A percentile compares a stretch with the other conserved stretches of the same genome.
Conservation (phyloP, 2,329 filamentous ascomycete genomes). For the Aspergillus sp. region DNA sequence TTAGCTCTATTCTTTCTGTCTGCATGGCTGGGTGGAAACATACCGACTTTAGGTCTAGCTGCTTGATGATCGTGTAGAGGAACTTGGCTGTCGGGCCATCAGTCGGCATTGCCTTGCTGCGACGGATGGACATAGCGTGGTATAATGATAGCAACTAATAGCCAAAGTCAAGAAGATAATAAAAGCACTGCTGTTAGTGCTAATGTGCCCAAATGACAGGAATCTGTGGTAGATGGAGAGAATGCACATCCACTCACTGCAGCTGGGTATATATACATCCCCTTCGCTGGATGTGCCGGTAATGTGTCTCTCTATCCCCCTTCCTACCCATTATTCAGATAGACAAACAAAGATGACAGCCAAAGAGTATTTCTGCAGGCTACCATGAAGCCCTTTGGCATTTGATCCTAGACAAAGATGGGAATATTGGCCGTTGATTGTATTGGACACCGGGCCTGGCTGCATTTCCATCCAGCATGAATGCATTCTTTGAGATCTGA, state of each 20-base stretch:
- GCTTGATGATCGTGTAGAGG: slow-evolving; percentile 49
- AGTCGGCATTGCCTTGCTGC: slow-evolving; percentile 38
- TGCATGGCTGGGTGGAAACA: slow-evolving; percentile 9
- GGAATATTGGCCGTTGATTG: too few species aligned
- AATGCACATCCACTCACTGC: slow-evolving; percentile 4
- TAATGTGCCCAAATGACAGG: not conserved
- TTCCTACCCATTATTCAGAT: too few species aligned
- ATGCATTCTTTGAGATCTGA: too few species aligned
- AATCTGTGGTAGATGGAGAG: slow-evolving; percentile 4
- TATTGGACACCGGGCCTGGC: too few species aligned
- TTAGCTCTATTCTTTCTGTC: slow-evolving; percentile 1
- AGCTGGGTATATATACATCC: too few species aligned
- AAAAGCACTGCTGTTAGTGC: not conserved
- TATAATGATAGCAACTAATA: not conserved
- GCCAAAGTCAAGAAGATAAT: not conserved
- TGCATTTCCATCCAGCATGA: too few species aligned
- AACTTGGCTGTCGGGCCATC: slow-evolving; percentile 45
- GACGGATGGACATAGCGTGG: slow-evolving; percentile 27
- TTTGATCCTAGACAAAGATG: not conserved
- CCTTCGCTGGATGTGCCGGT: too few species aligned
- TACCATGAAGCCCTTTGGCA: not conserved
- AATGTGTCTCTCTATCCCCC: too few species aligned
- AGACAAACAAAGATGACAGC: not conserved
- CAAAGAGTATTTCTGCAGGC: not conserved
- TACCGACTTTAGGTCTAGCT: slow-evolving; percentile 47